phyloP scores from a whole-genome alignment of 1,284 basidiomycete species.

The Anthracocystis panici-leucophaei region DNA sequence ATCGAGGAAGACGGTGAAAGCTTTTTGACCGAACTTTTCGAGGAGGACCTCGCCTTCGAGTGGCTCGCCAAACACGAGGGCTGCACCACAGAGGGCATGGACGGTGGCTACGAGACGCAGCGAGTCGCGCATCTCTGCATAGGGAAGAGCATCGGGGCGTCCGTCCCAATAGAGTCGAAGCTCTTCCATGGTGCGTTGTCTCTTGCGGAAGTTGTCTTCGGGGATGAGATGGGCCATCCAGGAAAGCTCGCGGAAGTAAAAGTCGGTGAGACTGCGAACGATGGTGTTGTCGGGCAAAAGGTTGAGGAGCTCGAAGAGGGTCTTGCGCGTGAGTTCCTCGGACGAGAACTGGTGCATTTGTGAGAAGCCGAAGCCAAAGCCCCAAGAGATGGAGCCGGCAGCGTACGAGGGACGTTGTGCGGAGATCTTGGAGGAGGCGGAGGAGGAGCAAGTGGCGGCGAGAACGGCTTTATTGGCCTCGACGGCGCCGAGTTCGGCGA shows the following conservation, averaged over 20 bases:
- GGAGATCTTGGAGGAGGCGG: not conserved
- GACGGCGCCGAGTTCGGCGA: slow-evolving; percentile 49
- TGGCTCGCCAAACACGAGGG: slow-evolving; percentile 42
- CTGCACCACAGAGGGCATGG: slow-evolving; percentile 42
- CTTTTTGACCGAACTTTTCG: slow-evolving; percentile 31
- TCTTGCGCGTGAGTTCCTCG: slow-evolving; percentile 38
- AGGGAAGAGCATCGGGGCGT: slow-evolving; percentile 25
- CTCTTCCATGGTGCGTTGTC: slow-evolving; percentile 31
- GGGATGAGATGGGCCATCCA: slow-evolving; percentile 51
- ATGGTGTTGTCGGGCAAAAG: slow-evolving; percentile 39
- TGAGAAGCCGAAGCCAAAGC: slow-evolving; percentile 52
- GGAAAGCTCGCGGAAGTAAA: slow-evolving; percentile 53
- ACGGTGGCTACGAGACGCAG: slow-evolving; percentile 45
- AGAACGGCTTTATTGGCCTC: slow-evolving; percentile 41
- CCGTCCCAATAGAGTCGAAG: slow-evolving; percentile 36
- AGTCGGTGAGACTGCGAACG: slow-evolving; percentile 34
- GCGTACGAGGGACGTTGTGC: slow-evolving; percentile 14
- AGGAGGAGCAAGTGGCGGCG: slow-evolving; percentile 14
- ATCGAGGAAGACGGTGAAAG: slow-evolving; percentile 49
- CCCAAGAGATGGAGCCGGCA: slow-evolving; percentile 33
- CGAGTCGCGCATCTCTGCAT: slow-evolving; percentile 41
- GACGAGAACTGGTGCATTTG: slow-evolving; percentile 34
- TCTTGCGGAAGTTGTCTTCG: slow-evolving; percentile 29
- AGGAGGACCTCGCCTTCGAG: slow-evolving; percentile 24
- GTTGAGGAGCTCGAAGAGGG: slow-evolving; percentile 43